Percentiles rank a stretch among this genome's conserved stretches.
phyloP scores from a whole-genome alignment of 2,329 filamentous ascomycete genomes.

The Colletotrichum neosansevieriae region DNA sequence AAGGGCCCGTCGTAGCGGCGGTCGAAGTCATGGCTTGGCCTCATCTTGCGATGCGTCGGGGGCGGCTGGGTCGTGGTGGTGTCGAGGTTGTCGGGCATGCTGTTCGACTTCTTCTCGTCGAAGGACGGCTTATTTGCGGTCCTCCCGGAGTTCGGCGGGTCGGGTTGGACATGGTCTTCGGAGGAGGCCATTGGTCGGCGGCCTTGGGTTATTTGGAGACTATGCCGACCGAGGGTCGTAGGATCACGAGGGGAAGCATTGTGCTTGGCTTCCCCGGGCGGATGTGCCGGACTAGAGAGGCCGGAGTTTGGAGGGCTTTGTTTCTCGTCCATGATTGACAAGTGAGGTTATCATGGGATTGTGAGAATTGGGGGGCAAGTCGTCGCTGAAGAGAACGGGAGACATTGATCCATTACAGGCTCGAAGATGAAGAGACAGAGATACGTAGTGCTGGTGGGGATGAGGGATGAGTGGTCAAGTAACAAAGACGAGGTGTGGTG shows the following conservation, averaged over 20 bases:
- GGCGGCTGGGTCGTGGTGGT: not conserved
- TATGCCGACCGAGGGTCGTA: conserved; percentile 26
- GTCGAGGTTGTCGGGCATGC: conserved; percentile 11
- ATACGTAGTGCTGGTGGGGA: no score
- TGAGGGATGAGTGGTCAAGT: no score
- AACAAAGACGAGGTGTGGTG: no score
- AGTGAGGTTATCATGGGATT: not conserved
- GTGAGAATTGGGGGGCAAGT: not conserved
- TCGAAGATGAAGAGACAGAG: no score
- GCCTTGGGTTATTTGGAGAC: conserved; percentile 21
- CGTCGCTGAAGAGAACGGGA: not conserved
- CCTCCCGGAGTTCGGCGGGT: not conserved
- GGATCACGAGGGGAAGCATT: not conserved
- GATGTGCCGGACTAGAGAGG: conserved; percentile 4
- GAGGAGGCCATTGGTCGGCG: not conserved
- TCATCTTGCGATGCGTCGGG: not conserved
- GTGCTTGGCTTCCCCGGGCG: not conserved
- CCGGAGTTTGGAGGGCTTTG: not conserved
- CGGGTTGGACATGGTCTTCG: not conserved
- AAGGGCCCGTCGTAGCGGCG: conserved; percentile 40
- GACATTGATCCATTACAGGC: not conserved
- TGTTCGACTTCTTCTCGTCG: conserved; percentile 22
- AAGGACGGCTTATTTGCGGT: not conserved
- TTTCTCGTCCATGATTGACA: conserved; percentile 23
- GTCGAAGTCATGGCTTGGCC: conserved; percentile 38